phyloP scores from a whole-genome alignment of 1,139 yeast genomes.

The Suhomyces yuchorum region DNA sequence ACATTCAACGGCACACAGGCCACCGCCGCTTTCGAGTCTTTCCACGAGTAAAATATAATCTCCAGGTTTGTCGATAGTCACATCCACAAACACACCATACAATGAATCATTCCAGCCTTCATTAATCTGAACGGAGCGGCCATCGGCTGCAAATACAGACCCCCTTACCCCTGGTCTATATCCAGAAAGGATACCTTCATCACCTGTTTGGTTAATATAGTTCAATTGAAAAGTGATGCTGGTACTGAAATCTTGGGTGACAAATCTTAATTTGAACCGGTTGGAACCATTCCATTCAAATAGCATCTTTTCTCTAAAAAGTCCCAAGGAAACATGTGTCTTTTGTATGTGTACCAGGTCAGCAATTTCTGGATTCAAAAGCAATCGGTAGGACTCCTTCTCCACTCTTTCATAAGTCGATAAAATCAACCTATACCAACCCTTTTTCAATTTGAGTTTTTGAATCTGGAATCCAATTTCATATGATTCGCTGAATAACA shows the following conservation, averaged over 20 bases:
- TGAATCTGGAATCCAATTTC: slow-evolving; percentile 22
- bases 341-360: slow-evolving; percentile 20
- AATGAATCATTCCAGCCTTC: slow-evolving; percentile 45
- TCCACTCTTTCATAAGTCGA: slow-evolving; percentile 30
- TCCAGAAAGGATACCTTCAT: slow-evolving; percentile 25
- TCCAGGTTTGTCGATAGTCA: slow-evolving; percentile 29
- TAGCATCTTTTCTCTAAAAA: slow-evolving; percentile 28
- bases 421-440: slow-evolving; percentile 37
- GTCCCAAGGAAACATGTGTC: slow-evolving; percentile 35
- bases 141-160: slow-evolving; percentile 39
- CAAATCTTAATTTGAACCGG: slow-evolving; percentile 37
- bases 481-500: slow-evolving; percentile 34
- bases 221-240: slow-evolving; percentile 30
- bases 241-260: slow-evolving; percentile 23
- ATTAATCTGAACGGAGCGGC: slow-evolving; percentile 34
- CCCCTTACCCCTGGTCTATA: slow-evolving; percentile 48
- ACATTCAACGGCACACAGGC: slow-evolving; percentile 37
- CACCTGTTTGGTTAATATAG: slow-evolving; percentile 20
- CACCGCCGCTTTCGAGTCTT: slow-evolving; percentile 51
- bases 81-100: slow-evolving; percentile 49
- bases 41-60: slow-evolving; percentile 46
- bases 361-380: slow-evolving; percentile 16
- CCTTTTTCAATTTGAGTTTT: slow-evolving; percentile 34
- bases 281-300: slow-evolving; percentile 44
- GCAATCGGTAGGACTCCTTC: slow-evolving; percentile 13